These are phyloP conservation scores for Chaetomiaceae sp. DNA, from an alignment of 2,329 filamentous ascomycete genomes.

Conservation along the genomic window DNA sequence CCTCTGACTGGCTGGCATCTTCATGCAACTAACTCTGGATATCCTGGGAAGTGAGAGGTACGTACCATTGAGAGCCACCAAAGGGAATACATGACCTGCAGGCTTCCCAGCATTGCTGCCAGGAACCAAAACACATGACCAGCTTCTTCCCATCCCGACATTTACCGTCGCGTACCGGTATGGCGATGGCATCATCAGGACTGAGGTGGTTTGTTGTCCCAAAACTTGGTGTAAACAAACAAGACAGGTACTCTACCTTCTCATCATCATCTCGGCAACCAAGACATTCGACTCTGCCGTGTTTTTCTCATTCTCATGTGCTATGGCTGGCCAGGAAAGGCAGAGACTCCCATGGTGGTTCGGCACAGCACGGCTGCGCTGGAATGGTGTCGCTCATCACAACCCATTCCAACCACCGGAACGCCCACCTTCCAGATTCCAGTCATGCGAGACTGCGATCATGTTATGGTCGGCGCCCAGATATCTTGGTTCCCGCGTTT, in stretches of 20 bases:
- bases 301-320: neutral
- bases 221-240: constrained; percentile 8
- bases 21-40: no score
- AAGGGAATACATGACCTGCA: no score
- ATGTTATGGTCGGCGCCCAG: neutral
- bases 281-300: neutral
- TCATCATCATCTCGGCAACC: neutral
- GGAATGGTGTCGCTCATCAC: constrained; percentile 27
- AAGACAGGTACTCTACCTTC: neutral
- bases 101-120: no score
- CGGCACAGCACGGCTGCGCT: neutral
- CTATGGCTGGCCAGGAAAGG: neutral
- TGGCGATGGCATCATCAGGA: no score
- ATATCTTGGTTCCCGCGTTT: constrained; percentile 6
- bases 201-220: no score
- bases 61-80: no score
- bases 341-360: neutral
- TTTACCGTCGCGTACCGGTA: neutral
- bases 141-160: neutral
- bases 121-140: no score
- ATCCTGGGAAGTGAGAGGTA: no score
- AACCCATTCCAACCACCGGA: constrained; percentile 28
- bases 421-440: neutral
- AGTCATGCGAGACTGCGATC: neutral
- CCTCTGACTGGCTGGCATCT: neutral